Conservation (phyloP, 768 basidiomycete species). For the Paxillus ammoniavirescens region DNA sequence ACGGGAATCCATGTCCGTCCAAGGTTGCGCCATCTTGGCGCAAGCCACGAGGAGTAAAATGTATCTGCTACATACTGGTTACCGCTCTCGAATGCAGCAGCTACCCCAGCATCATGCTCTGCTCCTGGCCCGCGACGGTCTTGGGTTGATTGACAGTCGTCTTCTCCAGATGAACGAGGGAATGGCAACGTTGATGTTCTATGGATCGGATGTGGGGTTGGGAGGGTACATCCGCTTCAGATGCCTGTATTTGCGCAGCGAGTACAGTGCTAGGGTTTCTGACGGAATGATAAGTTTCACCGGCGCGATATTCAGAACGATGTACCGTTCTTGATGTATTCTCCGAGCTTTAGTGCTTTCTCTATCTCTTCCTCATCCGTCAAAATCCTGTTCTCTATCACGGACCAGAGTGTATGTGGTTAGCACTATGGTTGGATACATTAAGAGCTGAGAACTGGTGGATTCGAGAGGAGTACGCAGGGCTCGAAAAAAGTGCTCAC, state of each 20-base stretch:
- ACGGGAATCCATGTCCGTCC: background rate
- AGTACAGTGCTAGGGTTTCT: constrained; percentile 85
- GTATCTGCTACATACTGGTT: background rate
- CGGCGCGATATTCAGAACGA: background rate
- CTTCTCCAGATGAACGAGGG: background rate
- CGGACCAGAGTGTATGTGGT: background rate
- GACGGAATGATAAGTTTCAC: constrained; percentile 1
- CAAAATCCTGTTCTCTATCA: constrained; percentile 62
- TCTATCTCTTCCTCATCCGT: constrained; percentile 72
- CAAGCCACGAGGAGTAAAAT: background rate
- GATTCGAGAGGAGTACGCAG: background rate
- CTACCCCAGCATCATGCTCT: background rate
- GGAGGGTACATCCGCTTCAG: constrained; percentile 69
- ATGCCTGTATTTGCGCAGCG: constrained; percentile 80
- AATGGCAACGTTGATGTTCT: background rate
- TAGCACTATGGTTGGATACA: background rate
- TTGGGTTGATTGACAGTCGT: background rate
- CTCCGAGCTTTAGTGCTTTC: constrained; percentile 68
- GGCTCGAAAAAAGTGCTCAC: constrained; percentile 37
- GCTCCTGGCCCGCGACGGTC: background rate
- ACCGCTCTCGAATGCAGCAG: background rate
- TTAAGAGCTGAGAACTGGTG: no score
- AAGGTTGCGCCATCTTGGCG: background rate
- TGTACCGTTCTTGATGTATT: constrained; percentile 85
- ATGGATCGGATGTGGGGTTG: constrained; percentile 11